Evolutionary conservation across 768 basidiomycete species (phyloP).

Genomic region (Suillus americanus): DNA sequence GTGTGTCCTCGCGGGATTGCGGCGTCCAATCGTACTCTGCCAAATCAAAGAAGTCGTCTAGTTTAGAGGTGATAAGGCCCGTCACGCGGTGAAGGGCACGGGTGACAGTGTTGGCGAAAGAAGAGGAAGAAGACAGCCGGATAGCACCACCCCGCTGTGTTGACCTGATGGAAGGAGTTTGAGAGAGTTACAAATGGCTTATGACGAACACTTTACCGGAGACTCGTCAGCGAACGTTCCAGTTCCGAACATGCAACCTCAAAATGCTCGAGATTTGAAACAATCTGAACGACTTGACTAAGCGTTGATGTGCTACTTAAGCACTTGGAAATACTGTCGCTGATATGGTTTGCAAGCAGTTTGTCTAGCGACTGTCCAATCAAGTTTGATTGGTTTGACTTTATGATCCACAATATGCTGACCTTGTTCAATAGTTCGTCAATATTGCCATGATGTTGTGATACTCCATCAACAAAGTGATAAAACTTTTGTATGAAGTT

Average conservation of each 20-base stretch:
- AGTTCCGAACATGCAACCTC: slow-evolving; percentile 82
- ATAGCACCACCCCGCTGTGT: slow-evolving; percentile 84
- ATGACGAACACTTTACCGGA: slow-evolving; percentile 53
- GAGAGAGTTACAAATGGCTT: neutral
- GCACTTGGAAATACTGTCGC: slow-evolving; percentile 72
- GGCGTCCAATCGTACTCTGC: slow-evolving; percentile 96
- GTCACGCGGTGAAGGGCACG: slow-evolving; percentile 77
- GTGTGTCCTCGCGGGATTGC: slow-evolving; percentile 62
- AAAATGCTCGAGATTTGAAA: slow-evolving; percentile 92
- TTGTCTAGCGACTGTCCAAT: slow-evolving; percentile 75
- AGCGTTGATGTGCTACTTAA: slow-evolving; percentile 74
- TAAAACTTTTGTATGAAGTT: slow-evolving; percentile 94
- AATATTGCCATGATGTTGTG: slow-evolving; percentile 87
- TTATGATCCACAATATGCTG: slow-evolving; percentile 4
- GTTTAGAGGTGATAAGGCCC: slow-evolving; percentile 82
- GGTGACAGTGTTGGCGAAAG: slow-evolving; percentile 70
- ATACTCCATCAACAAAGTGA: slow-evolving; percentile 93
- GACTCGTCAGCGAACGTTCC: slow-evolving; percentile 77
- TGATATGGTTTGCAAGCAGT: slow-evolving; percentile 74
- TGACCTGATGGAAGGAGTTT: slow-evolving; percentile 47
- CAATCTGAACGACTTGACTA: slow-evolving; percentile 89
- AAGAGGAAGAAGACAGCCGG: slow-evolving; percentile 55
- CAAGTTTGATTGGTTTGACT: neutral
- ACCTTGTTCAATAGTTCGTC: slow-evolving; percentile 92
- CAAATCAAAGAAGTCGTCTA: slow-evolving; percentile 94